Percentiles rank a stretch among this genome's conserved stretches.
Conservation (phyloP, 495 filamentous ascomycete genomes). For the Penicillium cosmopolitanum region DNA sequence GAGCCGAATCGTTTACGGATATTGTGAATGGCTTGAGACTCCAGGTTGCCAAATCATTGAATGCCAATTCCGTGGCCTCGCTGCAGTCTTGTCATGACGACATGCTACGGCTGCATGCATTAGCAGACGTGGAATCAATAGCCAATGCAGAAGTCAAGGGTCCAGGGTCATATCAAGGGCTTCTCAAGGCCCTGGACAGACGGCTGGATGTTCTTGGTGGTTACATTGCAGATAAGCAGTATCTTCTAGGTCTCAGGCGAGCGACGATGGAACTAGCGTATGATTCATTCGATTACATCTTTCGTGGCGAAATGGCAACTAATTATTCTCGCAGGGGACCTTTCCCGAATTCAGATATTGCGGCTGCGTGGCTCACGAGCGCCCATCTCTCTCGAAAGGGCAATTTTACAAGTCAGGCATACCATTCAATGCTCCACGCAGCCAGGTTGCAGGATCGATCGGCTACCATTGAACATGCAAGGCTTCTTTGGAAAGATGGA, state of each 20-base stretch:
- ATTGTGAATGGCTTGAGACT: slow-evolving; percentile 68
- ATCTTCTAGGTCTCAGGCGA: slow-evolving; percentile 83
- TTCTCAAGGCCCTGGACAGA: slow-evolving; percentile 66
- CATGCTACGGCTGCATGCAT: slow-evolving; percentile 80
- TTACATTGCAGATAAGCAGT: slow-evolving; percentile 89
- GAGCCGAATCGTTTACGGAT: slow-evolving; percentile 52
- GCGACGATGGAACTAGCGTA: slow-evolving; percentile 77
- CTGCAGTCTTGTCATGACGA: slow-evolving; percentile 79
- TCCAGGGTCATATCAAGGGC: slow-evolving; percentile 33
- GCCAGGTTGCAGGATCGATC: slow-evolving; percentile 79
- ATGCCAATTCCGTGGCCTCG: slow-evolving; percentile 72
- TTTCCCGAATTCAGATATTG: slow-evolving; percentile 69
- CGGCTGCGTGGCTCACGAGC: slow-evolving; percentile 82
- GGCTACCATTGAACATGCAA: slow-evolving; percentile 89
- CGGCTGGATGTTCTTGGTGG: slow-evolving; percentile 84
- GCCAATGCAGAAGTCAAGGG: slow-evolving; percentile 49
- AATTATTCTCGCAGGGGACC: slow-evolving; percentile 34
- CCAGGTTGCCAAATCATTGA: slow-evolving; percentile 71
- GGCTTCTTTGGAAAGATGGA: slow-evolving; percentile 91
- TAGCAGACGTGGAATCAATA: slow-evolving; percentile 86
- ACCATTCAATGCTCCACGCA: slow-evolving; percentile 90
- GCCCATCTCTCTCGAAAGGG: slow-evolving; percentile 85
- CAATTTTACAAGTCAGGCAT: slow-evolving; percentile 79
- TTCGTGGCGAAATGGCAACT: neutral
- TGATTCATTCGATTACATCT: slow-evolving; percentile 10